Evolutionary conservation across 352 stramenopile genomes (phyloP), one percentile per base, ranked within the genome.

Genomic region (Aphanomyces cochlioides): DNA sequence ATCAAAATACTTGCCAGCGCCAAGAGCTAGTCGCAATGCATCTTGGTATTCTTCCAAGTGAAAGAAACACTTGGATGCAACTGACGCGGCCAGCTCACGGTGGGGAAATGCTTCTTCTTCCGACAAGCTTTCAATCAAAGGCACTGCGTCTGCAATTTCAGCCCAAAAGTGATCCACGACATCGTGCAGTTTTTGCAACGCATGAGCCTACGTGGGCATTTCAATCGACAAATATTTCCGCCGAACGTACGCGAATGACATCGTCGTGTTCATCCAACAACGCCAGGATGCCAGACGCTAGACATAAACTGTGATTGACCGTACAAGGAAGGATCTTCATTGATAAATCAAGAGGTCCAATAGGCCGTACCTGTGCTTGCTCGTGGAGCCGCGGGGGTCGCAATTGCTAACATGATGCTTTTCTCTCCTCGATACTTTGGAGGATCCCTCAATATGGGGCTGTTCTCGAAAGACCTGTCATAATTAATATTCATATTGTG

Each of bases 41-140:
- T 98, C 91, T 70, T 95, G 85, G 57, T 99, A 98, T 80, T 99
- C 97, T 73, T 99, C 96, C 47, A 99, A 78, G 77, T 99, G 97
- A 76, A 99, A 99, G 72, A 99, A 99, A 70, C 97, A 97, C 81
- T 90, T 96, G 74, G 92, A 97, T 17, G 93, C 93, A 47, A 98
- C 86, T 40, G 81, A 88, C 13, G 95, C 94, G 12, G 95, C 95
- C 47, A 98, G 80, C 58, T 98, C 88, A 47, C 85, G 86, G 56
- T 95, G 80, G 47, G 88, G 79, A 74, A 98, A 98, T n/a, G 76
- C 74, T 40, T 95, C 87, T 71, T 97, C 90, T 75, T 98, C 95
- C 54, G 88, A 95, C n/a, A 98, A 79, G 53, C 83, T 92, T 77
- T 98, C 95, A 47, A 98, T 98, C 28, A 95, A 73, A 36, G 91